phyloP scores from a whole-genome alignment of 2,329 filamentous ascomycete species.

The Calonectria montana region DNA sequence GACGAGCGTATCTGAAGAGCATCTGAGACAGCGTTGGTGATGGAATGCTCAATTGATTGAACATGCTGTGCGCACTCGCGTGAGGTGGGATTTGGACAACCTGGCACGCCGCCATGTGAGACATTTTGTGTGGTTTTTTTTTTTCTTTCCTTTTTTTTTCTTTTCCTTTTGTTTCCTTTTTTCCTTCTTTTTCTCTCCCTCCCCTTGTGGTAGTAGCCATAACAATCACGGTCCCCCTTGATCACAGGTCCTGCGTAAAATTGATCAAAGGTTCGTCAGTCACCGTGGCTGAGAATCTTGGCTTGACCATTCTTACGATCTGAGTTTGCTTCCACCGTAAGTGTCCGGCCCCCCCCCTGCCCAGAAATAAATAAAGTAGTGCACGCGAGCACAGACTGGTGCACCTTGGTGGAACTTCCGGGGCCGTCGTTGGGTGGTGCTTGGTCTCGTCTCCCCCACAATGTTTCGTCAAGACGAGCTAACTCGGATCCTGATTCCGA shows the following conservation, averaged over 20 bases:
- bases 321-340: neutral
- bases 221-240: no score
- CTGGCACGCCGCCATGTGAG: neutral
- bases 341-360: neutral
- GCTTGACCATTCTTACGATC: neutral
- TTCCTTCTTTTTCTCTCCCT: neutral
- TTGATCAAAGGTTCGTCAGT: no score
- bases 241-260: no score
- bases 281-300: neutral
- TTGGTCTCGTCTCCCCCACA: neutral
- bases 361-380: conserved; percentile 2
- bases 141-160: neutral
- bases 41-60: neutral
- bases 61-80: neutral
- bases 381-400: conserved; percentile 1
- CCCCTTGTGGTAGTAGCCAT: no score
- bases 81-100: neutral
- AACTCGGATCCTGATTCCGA: neutral
- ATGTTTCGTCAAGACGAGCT: conserved; percentile 6
- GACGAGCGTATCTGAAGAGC: neutral
- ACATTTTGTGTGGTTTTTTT: neutral
- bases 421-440: neutral
- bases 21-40: neutral
- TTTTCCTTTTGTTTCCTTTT: neutral
- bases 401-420: neutral